Evolutionary conservation across 2,329 filamentous ascomycete species (phyloP).

Genomic region (Aureobasidium melanogenum): DNA sequence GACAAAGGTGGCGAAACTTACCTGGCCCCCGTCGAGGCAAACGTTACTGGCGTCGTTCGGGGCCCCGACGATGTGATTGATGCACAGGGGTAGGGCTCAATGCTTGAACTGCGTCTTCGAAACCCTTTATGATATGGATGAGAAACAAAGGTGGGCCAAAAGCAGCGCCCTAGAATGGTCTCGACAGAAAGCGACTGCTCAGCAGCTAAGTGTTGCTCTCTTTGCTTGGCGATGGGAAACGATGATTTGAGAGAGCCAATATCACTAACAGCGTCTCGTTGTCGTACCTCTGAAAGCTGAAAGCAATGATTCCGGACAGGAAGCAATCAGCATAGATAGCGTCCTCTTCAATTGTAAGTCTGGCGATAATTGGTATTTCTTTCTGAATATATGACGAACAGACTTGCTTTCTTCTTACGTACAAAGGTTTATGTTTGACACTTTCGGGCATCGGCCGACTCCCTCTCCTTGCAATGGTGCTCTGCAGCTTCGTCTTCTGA

Average conservation of each 20-base stretch:
- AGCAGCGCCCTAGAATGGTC: background rate
- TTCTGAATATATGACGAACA: slow-evolving; percentile 6
- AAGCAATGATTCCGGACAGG: background rate
- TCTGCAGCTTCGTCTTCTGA: background rate
- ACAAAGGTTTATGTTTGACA: background rate
- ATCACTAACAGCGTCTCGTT: background rate
- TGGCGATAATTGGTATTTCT: background rate
- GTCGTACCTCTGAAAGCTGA: background rate
- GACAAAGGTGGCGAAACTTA: slow-evolving; percentile 30
- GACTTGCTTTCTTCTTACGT: background rate
- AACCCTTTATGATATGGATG: background rate
- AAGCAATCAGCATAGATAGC: slow-evolving; percentile 9
- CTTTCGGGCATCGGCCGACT: background rate
- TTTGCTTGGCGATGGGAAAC: background rate
- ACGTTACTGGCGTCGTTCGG: slow-evolving; percentile 16
- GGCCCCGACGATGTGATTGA: slow-evolving; percentile 15
- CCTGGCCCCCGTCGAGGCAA: slow-evolving; percentile 18
- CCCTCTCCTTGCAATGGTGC: background rate
- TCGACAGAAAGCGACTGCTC: background rate
- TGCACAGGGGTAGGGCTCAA: background rate
- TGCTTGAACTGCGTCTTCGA: background rate
- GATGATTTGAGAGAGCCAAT: background rate
- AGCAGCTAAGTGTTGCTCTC: slow-evolving; percentile 13
- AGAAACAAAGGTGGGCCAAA: slow-evolving; percentile 10
- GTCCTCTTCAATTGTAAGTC: slow-evolving; percentile 11